Evolutionary conservation across 352 stramenopile species (phyloP).

Genomic region (Globisporangium ultimum): DNA sequence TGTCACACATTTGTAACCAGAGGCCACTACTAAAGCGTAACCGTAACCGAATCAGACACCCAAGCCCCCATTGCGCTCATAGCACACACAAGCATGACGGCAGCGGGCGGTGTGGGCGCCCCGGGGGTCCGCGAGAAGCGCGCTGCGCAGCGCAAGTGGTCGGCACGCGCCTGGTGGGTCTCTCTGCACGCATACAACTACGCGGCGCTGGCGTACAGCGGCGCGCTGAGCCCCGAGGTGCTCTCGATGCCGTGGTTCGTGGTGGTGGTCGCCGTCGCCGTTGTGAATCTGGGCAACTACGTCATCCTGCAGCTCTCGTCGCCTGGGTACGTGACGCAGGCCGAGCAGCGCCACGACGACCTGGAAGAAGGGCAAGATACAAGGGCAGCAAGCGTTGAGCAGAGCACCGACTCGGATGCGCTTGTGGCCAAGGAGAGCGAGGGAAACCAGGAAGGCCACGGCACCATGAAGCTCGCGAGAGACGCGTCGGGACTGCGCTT

Average conservation of each 20-base stretch:
- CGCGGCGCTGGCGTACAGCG: conserved; percentile 31
- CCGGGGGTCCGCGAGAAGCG: neutral
- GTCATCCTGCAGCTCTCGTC: conserved; percentile 55
- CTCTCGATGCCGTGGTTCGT: conserved; percentile 41
- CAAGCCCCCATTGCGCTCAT: too few relatives aligned
- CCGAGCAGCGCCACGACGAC: conserved; percentile 7
- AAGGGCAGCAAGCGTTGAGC: conserved; percentile 8
- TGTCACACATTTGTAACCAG: neutral
- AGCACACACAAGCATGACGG: too few relatives aligned
- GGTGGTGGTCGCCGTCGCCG: conserved; percentile 30
- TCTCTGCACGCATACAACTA: conserved; percentile 64
- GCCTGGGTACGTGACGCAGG: conserved; percentile 41
- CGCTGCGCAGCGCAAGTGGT: conserved; percentile 57
- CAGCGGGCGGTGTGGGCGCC: too few relatives aligned
- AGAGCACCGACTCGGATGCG: conserved; percentile 32
- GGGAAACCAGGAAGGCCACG: neutral
- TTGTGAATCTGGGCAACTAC: conserved; percentile 44
- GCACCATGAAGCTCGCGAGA: neutral
- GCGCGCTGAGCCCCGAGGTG: conserved; percentile 24
- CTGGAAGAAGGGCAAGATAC: conserved; percentile 14
- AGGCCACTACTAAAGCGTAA: neutral
- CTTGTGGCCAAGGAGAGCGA: conserved; percentile 14
- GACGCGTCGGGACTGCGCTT: conserved; percentile 28
- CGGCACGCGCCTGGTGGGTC: conserved; percentile 66
- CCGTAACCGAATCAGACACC: neutral